Conservation (phyloP, 179 eudicot species). For the Camellia oleifera region DNA sequence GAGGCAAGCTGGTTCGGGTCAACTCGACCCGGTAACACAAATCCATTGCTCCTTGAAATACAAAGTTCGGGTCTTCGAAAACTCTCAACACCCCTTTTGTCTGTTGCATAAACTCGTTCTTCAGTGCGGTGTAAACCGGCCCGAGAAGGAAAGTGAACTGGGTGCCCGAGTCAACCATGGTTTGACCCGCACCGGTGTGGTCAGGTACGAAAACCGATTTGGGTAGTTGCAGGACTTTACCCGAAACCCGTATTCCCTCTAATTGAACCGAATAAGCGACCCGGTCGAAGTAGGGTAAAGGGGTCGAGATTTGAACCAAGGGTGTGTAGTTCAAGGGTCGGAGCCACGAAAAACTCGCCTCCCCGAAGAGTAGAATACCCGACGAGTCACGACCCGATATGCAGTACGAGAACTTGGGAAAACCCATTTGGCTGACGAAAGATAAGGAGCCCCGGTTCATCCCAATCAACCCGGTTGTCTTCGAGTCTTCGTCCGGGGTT, state of each 20-base stretch:
- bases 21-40: constrained; percentile 53
- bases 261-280: constrained; percentile 76
- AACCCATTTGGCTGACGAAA: constrained; percentile 67
- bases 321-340: constrained; percentile 66
- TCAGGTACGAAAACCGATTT: constrained; percentile 67
- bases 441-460: constrained; percentile 87
- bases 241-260: constrained; percentile 69
- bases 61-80: constrained; percentile 54
- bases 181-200: constrained; percentile 95
- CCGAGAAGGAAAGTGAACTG: constrained; percentile 83
- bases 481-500: constrained; percentile 47
- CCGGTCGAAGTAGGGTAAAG: constrained; percentile 68
- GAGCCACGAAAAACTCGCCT: constrained; percentile 51
- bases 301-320: constrained; percentile 53
- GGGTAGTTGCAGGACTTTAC: constrained; percentile 43
- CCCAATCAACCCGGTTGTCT: constrained; percentile 74
- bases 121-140: constrained; percentile 57
- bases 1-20: constrained; percentile 35
- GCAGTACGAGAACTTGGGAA: constrained; percentile 77
- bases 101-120: constrained; percentile 55
- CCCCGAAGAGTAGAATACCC: constrained; percentile 72
- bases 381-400: constrained; percentile 72
- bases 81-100: constrained; percentile 40
- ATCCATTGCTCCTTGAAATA: constrained; percentile 88
- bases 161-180: constrained; percentile 97